These are phyloP conservation scores for Hymenoscyphus fructigenus DNA, from an alignment of 2,329 filamentous ascomycete species.

Conservation along the genomic window DNA sequence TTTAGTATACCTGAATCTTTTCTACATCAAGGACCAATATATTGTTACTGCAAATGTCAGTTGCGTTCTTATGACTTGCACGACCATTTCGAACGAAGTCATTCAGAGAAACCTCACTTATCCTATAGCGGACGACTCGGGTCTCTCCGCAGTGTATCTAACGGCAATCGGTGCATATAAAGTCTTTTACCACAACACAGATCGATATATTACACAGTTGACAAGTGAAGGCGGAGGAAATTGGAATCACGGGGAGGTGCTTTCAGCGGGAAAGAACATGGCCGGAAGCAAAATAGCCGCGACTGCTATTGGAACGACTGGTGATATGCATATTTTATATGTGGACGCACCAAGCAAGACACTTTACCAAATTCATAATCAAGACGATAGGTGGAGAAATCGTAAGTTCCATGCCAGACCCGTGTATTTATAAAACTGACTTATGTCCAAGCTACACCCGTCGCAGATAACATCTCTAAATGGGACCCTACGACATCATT, in stretches of 20 bases:
- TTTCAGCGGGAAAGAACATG: conserved; percentile 16
- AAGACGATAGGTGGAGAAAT: not conserved
- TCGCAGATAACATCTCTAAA: not conserved
- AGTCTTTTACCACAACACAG: conserved; percentile 17
- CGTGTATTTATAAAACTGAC: not conserved
- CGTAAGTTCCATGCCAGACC: not conserved
- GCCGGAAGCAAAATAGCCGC: conserved; percentile 12
- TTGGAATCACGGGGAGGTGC: conserved; percentile 12
- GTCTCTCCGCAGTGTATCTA: conserved; percentile 8
- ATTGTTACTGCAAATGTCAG: conserved; percentile 18
- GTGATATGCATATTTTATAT: conserved; percentile 2
- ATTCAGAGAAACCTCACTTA: not conserved
- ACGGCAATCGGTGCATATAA: not conserved
- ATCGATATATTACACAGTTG: conserved; percentile 14
- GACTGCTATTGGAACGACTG: conserved; percentile 2
- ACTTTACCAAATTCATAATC: not conserved
- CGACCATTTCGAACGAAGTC: conserved; percentile 1
- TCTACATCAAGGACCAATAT: conserved; percentile 15
- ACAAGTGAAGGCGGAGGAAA: conserved; percentile 7
- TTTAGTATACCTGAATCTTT: conserved; percentile 14
- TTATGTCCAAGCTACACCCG: not conserved
- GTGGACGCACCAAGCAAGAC: conserved; percentile 4
- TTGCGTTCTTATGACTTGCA: conserved; percentile 7
- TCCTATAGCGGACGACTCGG: not conserved
- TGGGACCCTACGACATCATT: not conserved